Evolutionary conservation across 1,139 yeast genomes (phyloP), one percentile per base, ranked within the genome.

Genomic region (Geotrichum candidum): DNA sequence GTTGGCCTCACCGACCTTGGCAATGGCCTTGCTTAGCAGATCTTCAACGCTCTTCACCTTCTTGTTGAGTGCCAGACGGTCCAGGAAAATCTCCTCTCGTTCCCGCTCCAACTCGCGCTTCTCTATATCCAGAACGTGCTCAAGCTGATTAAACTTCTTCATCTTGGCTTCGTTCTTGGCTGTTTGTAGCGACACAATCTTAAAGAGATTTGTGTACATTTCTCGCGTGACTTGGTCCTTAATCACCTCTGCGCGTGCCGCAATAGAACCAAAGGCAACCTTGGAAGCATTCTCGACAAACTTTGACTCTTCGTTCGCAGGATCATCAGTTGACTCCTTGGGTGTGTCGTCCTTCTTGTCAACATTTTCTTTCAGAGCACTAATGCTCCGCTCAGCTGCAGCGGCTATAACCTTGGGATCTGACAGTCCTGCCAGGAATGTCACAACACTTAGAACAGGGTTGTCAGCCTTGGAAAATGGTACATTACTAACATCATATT

Each of bases 401-500:
- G 97, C 96, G 11, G 91, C 90, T 62, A 85, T 88, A 1, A 94
- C 96, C 51, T 86, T 87, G n/a, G 94, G 87, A 70, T 92, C 97
- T 25, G 92, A 96, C 62, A 92, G 76, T 55, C 91, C 87, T 0
- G 95, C 86, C 76, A 95, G 79, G 74, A 92, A 94, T 4, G 96
- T 86, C 65, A 94, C 82, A 48, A 96, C 94, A 48, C 96, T 87
- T 78, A 94, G 82, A 3, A 94, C 92, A 1, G 99, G 99, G 73
- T 94, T 94, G 69, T 94, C 98, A 33, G 87, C 84, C 53, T 90
- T 83, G 58, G 90, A 85, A 56, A 90, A 86, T 7, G 98, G 97
- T 62, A 92, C 80, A 59, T 74, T 75, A 71, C 87, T 87, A 3
- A 95, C 86, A 3, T 94, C 87, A 74, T 83, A 91, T 71, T 87